Evolutionary conservation across 768 basidiomycete genomes (phyloP).

Genomic region (Serendipita sp.): DNA sequence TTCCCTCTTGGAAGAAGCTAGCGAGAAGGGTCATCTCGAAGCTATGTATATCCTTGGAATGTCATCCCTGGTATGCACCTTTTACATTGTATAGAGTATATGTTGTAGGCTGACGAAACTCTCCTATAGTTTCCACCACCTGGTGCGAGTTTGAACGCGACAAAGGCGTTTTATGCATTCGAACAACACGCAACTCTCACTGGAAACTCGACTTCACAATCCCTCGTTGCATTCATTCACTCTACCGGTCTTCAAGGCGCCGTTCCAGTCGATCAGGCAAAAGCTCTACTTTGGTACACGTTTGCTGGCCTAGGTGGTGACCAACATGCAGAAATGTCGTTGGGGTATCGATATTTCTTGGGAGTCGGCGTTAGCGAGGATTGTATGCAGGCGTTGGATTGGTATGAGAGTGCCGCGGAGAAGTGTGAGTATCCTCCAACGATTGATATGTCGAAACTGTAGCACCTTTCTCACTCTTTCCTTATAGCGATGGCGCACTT

Average conservation of each 20-base stretch:
- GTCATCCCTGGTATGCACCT: constrained; percentile 45
- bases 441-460: neutral
- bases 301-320: constrained; percentile 83
- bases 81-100: neutral
- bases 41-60: constrained; percentile 53
- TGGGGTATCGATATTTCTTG: constrained; percentile 90
- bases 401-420: constrained; percentile 84
- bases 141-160: constrained; percentile 40
- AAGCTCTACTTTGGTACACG: constrained; percentile 83
- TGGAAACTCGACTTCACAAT: constrained; percentile 78
- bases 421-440: constrained; percentile 33
- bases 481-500: constrained; percentile 57
- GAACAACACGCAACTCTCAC: constrained; percentile 45
- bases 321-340: constrained; percentile 78
- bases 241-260: constrained; percentile 59
- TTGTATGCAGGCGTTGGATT: constrained; percentile 66
- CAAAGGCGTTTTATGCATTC: constrained; percentile 48
- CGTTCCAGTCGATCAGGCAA: constrained; percentile 46
- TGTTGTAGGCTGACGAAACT: constrained; percentile 27
- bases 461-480: constrained; percentile 15
- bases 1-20: constrained; percentile 65
- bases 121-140: constrained; percentile 19
- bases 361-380: constrained; percentile 84
- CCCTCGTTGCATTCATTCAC: constrained; percentile 74
- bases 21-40: constrained; percentile 59